Conservation (phyloP, 495 filamentous ascomycete species). For the Aspergillus sclerotioniger region DNA sequence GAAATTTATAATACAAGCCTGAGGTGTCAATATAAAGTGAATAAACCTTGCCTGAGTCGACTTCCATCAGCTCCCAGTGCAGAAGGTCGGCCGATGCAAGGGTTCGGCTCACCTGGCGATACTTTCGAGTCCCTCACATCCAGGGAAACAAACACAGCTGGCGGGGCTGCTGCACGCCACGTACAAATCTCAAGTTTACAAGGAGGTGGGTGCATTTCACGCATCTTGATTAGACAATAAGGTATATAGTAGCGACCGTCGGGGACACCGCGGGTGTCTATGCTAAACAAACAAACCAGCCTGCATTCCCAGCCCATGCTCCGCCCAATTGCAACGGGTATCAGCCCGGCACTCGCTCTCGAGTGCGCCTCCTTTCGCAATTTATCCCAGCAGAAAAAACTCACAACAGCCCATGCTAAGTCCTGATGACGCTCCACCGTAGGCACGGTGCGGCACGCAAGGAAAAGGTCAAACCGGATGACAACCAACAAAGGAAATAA, state of each 20-base stretch:
- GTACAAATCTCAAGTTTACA: too few species aligned
- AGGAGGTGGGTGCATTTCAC: background rate
- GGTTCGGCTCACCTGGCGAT: too few species aligned
- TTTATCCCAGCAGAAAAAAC: conserved; percentile 4
- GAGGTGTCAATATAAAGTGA: too few species aligned
- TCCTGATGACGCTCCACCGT: background rate
- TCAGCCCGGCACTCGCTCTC: conserved; percentile 10
- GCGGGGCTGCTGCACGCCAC: too few species aligned
- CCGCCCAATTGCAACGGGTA: conserved; percentile 19
- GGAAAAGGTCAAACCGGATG: conserved; percentile 15
- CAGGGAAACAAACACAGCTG: too few species aligned
- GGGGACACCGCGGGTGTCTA: conserved; percentile 13
- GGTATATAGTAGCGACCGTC: conserved; percentile 16
- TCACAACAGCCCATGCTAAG: conserved; percentile 4
- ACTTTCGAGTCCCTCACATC: too few species aligned
- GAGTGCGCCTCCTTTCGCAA: conserved; percentile 7
- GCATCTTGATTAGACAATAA: conserved; percentile 17
- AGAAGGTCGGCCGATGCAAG: too few species aligned
- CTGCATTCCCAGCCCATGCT: conserved; percentile 18
- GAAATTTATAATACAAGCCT: too few species aligned
- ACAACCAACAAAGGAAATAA: conserved; percentile 17
- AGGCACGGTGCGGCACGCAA: background rate
- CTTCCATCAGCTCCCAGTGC: too few species aligned
- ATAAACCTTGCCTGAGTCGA: too few species aligned
- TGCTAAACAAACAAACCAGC: conserved; percentile 12